Conservation (phyloP, 306 rosid genomes). For the Macrotyloma uniflorum region DNA sequence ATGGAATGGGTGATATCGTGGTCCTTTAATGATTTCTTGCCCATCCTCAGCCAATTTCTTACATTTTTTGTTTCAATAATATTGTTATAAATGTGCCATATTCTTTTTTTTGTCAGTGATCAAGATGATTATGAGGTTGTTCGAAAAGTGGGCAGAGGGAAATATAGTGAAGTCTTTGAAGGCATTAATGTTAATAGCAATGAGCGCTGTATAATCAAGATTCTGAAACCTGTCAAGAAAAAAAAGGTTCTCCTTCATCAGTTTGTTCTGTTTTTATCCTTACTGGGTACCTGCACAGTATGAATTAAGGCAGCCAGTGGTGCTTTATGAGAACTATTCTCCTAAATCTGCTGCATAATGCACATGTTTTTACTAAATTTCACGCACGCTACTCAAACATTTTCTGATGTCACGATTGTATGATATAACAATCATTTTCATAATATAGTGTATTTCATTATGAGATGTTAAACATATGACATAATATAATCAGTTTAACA, state of each 20-base stretch:
- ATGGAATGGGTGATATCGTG: not conserved
- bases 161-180: constrained; percentile 91
- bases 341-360: constrained; percentile 7
- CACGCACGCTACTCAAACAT: not conserved
- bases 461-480: not conserved
- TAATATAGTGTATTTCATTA: not conserved
- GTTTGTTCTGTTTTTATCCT: constrained; percentile 2
- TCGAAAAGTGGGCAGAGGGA: constrained; percentile 92
- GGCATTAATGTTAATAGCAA: constrained; percentile 83
- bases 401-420: not conserved
- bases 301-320: not conserved
- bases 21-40: not conserved
- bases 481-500: too few species aligned
- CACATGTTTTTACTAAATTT: not conserved
- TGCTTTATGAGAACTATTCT: constrained; percentile 3
- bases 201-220: constrained; percentile 89
- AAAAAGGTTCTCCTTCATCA: constrained; percentile 60
- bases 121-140: constrained; percentile 96
- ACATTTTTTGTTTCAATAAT: too few species aligned
- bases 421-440: too few species aligned
- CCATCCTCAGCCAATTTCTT: not conserved
- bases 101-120: constrained; percentile 46
- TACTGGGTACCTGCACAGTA: constrained; percentile 11
- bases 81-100: not conserved
- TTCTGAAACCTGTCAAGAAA: constrained; percentile 94